Evolutionary conservation across 2,329 filamentous ascomycete genomes (phyloP).

Genomic region (Fusarium dlaminii): DNA sequence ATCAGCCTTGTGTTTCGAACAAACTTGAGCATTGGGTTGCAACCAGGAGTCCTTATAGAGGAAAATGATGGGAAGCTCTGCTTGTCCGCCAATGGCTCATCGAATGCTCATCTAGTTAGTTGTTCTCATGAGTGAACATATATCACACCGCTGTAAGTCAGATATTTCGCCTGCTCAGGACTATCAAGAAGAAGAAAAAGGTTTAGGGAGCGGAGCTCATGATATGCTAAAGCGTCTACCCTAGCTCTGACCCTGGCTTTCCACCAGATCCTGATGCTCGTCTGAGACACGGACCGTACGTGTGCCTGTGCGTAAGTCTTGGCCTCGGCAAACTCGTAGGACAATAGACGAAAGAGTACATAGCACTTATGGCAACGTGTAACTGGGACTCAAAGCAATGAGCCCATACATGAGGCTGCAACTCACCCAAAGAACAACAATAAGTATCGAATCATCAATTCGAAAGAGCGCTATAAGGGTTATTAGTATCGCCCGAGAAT

Average conservation of each 20-base stretch:
- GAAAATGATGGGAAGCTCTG: constrained; percentile 10
- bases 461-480: background rate
- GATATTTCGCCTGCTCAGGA: background rate
- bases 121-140: background rate
- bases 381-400: background rate
- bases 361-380: background rate
- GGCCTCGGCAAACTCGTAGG: constrained; percentile 2
- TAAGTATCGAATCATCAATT: background rate
- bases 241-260: background rate
- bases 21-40: background rate
- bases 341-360: background rate
- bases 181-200: background rate
- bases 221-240: background rate
- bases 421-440: background rate
- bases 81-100: background rate
- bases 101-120: background rate
- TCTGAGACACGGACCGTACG: constrained; percentile 20
- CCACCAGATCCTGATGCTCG: background rate
- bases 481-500: background rate
- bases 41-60: background rate
- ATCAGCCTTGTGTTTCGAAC: constrained; percentile 5
- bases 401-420: background rate
- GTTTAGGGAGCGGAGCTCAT: background rate
- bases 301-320: constrained; percentile 6
- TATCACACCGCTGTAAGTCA: background rate